These are phyloP conservation scores for Notholithocarpus densiflorus DNA, from an alignment of 306 rosid genomes.

Conservation along the genomic window DNA sequence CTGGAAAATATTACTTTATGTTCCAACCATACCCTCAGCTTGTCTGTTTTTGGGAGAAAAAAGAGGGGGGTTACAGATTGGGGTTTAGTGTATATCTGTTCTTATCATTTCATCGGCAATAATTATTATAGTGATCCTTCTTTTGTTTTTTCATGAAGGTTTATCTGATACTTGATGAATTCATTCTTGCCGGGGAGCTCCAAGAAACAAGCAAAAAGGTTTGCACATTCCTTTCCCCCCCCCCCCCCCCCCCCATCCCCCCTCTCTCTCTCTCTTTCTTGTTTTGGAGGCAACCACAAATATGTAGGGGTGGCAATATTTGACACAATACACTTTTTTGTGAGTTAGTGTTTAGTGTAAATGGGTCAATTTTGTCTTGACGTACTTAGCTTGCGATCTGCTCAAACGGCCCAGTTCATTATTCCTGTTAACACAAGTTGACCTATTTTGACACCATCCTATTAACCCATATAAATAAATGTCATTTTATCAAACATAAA, in stretches of 20 bases:
- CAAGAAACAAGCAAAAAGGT: slow-evolving; percentile 76
- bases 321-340: no score
- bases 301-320: no score
- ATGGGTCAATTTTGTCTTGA: no score
- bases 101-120: not conserved
- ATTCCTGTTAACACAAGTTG: no score
- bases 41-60: not conserved
- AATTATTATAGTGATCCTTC: not conserved
- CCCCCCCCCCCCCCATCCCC: accelerated
- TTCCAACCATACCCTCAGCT: not conserved
- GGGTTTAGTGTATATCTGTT: not conserved
- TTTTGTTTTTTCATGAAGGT: slow-evolving; percentile 34
- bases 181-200: slow-evolving; percentile 67
- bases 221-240: not conserved
- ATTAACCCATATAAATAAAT: no score
- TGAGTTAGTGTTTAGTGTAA: no score
- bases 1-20: not conserved
- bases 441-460: no score
- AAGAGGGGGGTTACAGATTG: no score
- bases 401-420: no score
- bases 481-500: no score
- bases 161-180: slow-evolving; percentile 60
- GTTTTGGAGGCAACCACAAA: not conserved
- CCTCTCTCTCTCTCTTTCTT: not conserved
- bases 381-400: no score